Evolutionary conservation across 768 basidiomycete species (phyloP), one percentile per base, ranked within the genome.

Genomic region (Pluteus cervinus): DNA sequence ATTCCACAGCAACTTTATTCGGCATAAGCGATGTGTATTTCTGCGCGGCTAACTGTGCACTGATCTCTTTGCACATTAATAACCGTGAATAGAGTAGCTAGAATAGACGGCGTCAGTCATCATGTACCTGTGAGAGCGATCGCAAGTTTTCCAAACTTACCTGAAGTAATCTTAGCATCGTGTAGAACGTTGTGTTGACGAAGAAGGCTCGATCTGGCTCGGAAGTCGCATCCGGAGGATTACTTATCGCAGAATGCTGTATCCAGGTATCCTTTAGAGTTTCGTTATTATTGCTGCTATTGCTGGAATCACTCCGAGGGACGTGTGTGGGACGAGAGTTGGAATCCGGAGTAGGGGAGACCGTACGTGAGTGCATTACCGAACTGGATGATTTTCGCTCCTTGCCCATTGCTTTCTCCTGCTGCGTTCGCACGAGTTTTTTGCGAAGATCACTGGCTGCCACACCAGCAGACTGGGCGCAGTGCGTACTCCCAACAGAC

Each of bases 141-240:
- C 22, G 26, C 7, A 3, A 12, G 12, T 4, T 39, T 43, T 41
- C 47, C 36, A 24, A 46, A 52, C 60, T 41, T 51, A 78, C 94
- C 81, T 99, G 91, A 34, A 98, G 56, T 36, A 94, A 65, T 34
- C 96, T 81, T 47, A 98, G 56, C 36, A 97, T 57, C 5, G 86
- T 86, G 63, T 98, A 99, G 56, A 91, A 88, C 15, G 89, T 85
- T 32, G 88, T 90, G 62, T 97, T 96, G 41, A 77, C 77, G 61
- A 94, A 98, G 60, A 97, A 88, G 7, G 83, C 74, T 31, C 69
- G 65, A 37, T 62, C 69, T 35, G 48, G 37, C 40, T 65, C 63
- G n/a, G 57, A 34, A 23, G 35, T 45, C 24, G 40, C 43, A 24
- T 61, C 55, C 18, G 46, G 18, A 45, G 36, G 43, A 30, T 56